Evolutionary conservation across 2,329 filamentous ascomycete genomes (phyloP).

Genomic region (Camillea tinctor): DNA sequence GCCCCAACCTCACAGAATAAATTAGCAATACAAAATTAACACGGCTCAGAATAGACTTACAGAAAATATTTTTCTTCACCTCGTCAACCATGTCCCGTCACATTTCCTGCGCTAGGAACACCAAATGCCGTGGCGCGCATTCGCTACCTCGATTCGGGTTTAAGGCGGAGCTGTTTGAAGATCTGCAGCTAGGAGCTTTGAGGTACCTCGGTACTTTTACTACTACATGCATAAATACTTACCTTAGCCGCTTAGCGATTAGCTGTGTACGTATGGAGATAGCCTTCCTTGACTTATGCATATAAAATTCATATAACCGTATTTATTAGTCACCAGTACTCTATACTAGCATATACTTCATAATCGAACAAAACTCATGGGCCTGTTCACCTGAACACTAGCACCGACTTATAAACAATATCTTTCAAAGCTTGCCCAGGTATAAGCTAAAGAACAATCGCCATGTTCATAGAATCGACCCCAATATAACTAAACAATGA

Average conservation of each 20-base stretch:
- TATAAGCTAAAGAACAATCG: neutral
- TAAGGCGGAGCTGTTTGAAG: neutral
- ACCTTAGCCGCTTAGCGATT: too few species aligned
- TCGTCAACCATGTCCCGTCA: neutral
- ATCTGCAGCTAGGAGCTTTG: neutral
- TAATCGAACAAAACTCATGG: too few species aligned
- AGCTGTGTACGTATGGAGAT: too few species aligned
- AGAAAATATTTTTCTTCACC: neutral
- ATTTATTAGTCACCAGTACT: too few species aligned
- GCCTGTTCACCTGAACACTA: too few species aligned
- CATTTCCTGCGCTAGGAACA: neutral
- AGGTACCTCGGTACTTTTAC: neutral
- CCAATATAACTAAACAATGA: neutral
- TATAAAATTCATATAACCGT: too few species aligned
- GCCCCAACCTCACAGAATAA: neutral
- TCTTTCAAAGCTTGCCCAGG: neutral
- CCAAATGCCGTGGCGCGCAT: neutral
- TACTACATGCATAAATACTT: too few species aligned
- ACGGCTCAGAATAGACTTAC: neutral
- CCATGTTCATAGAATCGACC: neutral
- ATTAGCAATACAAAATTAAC: neutral
- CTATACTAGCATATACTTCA: too few species aligned
- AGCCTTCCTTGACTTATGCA: too few species aligned
- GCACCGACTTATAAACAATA: neutral
- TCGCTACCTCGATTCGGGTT: neutral